Percentiles rank a stretch among this genome's conserved stretches.
phyloP scores from a whole-genome alignment of 257 asterid genomes.

The Primulina eburnea region DNA sequence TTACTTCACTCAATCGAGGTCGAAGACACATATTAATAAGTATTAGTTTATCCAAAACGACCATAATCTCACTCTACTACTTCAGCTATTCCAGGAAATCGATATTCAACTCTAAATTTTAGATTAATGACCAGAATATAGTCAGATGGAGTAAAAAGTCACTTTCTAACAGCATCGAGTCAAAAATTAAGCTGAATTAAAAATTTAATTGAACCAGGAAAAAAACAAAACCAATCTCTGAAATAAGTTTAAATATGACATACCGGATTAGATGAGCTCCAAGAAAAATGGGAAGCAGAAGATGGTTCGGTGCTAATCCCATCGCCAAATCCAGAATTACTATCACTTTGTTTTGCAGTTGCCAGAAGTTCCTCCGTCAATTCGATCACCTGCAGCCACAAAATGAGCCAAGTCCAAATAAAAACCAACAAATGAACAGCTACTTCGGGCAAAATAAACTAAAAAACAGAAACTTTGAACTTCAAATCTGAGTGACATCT shows the following conservation, averaged over 20 bases:
- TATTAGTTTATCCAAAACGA: not conserved
- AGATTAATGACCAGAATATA: not conserved
- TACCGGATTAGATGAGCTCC: slow-evolving; percentile 50
- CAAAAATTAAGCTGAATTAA: not conserved
- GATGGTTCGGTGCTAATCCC: slow-evolving; percentile 53
- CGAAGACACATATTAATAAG: not conserved
- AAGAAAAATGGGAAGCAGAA: slow-evolving; percentile 41
- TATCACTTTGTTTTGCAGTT: slow-evolving; percentile 71
- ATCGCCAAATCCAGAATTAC: slow-evolving; percentile 40
- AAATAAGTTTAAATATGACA: slow-evolving; percentile 16
- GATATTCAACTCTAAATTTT: not conserved
- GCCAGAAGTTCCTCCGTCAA: slow-evolving; percentile 92
- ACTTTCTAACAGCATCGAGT: not conserved
- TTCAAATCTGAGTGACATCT: slow-evolving; percentile 82
- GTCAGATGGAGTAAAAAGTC: not conserved
- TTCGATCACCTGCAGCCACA: slow-evolving; percentile 72
- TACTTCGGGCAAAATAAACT: slow-evolving; percentile 19
- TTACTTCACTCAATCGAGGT: not conserved
- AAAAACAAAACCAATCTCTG: not conserved
- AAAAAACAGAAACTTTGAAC: slow-evolving; percentile 43
- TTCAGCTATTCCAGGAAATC: not conserved
- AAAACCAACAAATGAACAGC: slow-evolving; percentile 18
- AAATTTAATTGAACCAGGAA: not conserved
- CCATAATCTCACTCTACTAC: not conserved
- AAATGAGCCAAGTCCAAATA: slow-evolving; percentile 26